These are phyloP conservation scores for Lyophyllum decastes DNA, from an alignment of 768 basidiomycete genomes.

Conservation along the genomic window DNA sequence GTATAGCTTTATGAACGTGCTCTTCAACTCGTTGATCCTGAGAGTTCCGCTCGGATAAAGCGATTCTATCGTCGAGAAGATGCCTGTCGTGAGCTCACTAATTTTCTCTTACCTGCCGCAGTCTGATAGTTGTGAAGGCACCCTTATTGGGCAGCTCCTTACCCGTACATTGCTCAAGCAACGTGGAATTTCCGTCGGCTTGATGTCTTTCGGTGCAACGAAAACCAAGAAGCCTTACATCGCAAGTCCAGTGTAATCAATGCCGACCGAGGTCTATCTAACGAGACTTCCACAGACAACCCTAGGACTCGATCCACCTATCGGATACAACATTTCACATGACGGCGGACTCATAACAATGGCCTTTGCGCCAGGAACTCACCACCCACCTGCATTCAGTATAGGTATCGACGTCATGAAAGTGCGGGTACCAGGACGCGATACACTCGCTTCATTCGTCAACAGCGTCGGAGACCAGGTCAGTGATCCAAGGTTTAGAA, in stretches of 20 bases:
- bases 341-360: constrained; percentile 75
- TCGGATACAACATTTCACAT: constrained; percentile 83
- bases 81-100: constrained; percentile 61
- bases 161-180: constrained; percentile 63
- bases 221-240: constrained; percentile 76
- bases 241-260: constrained; percentile 39
- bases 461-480: constrained; percentile 69
- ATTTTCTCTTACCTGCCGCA: neutral
- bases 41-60: constrained; percentile 56
- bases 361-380: constrained; percentile 50
- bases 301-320: constrained; percentile 46
- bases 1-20: constrained; percentile 65
- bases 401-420: constrained; percentile 87
- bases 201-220: constrained; percentile 58
- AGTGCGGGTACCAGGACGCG: constrained; percentile 59
- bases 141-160: constrained; percentile 75
- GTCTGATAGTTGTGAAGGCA: constrained; percentile 47
- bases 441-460: constrained; percentile 61
- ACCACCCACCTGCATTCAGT: constrained; percentile 53
- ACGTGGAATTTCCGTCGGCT: constrained; percentile 48
- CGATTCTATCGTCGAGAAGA: constrained; percentile 74
- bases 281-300: constrained; percentile 36
- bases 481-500: constrained; percentile 3
- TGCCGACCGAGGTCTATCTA: neutral
- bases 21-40: constrained; percentile 57